phyloP scores from a whole-genome alignment of 257 asterid genomes.

The Rubia yunnanensis region DNA sequence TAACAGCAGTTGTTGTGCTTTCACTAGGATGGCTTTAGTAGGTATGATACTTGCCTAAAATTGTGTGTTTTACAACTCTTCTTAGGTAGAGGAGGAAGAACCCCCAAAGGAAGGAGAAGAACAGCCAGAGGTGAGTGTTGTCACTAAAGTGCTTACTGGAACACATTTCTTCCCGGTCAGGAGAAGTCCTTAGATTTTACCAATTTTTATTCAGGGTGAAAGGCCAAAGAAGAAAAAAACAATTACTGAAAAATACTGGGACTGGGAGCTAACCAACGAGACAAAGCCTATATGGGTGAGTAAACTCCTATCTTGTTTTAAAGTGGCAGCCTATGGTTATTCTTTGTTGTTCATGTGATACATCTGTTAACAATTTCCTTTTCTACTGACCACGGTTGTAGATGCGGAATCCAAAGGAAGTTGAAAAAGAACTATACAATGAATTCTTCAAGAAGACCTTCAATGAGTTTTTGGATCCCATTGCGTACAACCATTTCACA shows the following conservation, averaged over 20 bases:
- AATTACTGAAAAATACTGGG: slow-evolving; percentile 92
- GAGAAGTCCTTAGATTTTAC: neutral
- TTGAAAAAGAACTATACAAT: slow-evolving; percentile 79
- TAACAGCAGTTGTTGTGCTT: neutral
- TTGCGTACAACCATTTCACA: slow-evolving; percentile 77
- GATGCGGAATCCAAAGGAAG: slow-evolving; percentile 96
- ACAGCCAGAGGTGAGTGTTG: slow-evolving; percentile 53
- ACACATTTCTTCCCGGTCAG: neutral
- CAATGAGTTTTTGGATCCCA: slow-evolving; percentile 89
- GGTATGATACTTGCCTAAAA: neutral
- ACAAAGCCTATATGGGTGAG: slow-evolving; percentile 99
- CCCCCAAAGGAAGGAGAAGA: slow-evolving; percentile 94
- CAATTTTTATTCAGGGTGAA: slow-evolving; percentile 45
- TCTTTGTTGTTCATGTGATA: neutral
- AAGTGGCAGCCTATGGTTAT: neutral
- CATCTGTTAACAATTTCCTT: neutral
- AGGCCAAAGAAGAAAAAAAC: slow-evolving; percentile 68
- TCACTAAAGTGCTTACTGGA: neutral
- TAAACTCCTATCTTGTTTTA: neutral
- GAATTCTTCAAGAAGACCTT: slow-evolving; percentile 94
- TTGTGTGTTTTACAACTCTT: slow-evolving; percentile 8
- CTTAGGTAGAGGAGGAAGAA: slow-evolving; percentile 95
- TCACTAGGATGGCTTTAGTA: neutral
- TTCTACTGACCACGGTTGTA: slow-evolving; percentile 19
- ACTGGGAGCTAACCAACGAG: slow-evolving; percentile 92